These are phyloP conservation scores for Phellopilus nigrolimitatus DNA, from an alignment of 1,284 basidiomycete species.

Conservation along the genomic window DNA sequence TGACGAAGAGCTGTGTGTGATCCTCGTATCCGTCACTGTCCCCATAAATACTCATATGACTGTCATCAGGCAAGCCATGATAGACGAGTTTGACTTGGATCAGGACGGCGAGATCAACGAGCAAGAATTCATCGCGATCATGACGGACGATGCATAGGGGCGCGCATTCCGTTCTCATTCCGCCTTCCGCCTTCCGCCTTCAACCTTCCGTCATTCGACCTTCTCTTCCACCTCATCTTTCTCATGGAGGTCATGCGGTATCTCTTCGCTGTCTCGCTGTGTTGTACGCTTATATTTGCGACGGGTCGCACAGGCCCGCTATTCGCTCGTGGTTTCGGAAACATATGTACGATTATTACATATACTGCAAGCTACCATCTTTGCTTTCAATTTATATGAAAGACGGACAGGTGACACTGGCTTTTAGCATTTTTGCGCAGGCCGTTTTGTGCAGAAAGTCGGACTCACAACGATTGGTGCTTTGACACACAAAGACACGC, in stretches of 20 bases:
- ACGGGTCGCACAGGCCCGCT: too few species aligned
- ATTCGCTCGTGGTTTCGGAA: too few species aligned
- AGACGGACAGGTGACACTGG: too few species aligned
- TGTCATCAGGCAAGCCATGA: slow-evolving; percentile 95
- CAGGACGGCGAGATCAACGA: slow-evolving; percentile 97
- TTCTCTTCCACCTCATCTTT: background rate
- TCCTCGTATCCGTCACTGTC: slow-evolving; percentile 8
- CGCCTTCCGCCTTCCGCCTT: background rate
- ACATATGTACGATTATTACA: background rate
- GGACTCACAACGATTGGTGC: too few species aligned
- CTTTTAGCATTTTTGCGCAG: too few species aligned
- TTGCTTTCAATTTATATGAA: too few species aligned
- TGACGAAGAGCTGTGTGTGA: slow-evolving; percentile 92
- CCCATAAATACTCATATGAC: slow-evolving; percentile 21
- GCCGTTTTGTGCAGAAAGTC: too few species aligned
- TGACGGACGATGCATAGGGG: slow-evolving; percentile 82
- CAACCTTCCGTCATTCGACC: too few species aligned
- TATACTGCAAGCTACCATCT: background rate
- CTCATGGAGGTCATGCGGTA: background rate
- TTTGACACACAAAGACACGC: too few species aligned
- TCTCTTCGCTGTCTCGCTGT: background rate
- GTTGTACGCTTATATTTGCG: slow-evolving; percentile 7
- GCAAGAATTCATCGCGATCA: slow-evolving; percentile 91
- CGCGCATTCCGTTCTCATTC: background rate
- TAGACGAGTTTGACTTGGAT: slow-evolving; percentile 99